These are phyloP conservation scores for Amanita rubescens DNA, from an alignment of 768 basidiomycete species.

Conservation along the genomic window DNA sequence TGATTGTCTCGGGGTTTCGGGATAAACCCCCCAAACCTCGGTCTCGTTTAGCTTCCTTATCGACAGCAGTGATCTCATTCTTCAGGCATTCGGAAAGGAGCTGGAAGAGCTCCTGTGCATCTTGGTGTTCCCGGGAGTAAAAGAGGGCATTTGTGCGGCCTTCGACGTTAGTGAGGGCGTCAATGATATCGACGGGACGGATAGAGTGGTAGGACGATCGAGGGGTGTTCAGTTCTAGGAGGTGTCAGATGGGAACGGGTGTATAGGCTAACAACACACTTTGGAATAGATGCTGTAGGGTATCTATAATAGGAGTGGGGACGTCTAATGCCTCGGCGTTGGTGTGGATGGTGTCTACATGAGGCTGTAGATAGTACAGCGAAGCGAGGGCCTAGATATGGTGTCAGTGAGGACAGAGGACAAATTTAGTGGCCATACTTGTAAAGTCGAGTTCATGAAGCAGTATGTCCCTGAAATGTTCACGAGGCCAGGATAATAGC, in stretches of 20 bases:
- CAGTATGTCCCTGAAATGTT: slow-evolving; percentile 96
- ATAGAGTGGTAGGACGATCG: slow-evolving; percentile 49
- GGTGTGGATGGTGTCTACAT: slow-evolving; percentile 67
- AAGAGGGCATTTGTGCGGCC: slow-evolving; percentile 59
- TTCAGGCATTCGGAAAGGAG: slow-evolving; percentile 86
- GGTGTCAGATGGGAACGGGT: not conserved
- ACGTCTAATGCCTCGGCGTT: slow-evolving; percentile 77
- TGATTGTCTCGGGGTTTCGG: slow-evolving; percentile 8
- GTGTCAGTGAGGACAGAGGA: slow-evolving; percentile 12
- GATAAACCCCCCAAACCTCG: slow-evolving; percentile 61
- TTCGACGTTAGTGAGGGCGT: slow-evolving; percentile 52
- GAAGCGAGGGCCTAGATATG: slow-evolving; percentile 81
- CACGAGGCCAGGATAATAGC: slow-evolving; percentile 83
- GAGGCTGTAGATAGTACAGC: slow-evolving; percentile 69
- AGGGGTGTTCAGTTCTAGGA: slow-evolving; percentile 59
- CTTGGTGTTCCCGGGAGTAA: slow-evolving; percentile 90
- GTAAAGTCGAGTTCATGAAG: slow-evolving; percentile 95
- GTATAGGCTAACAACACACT: slow-evolving; percentile 33
- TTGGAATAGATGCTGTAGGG: slow-evolving; percentile 62
- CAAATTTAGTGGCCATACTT: slow-evolving; percentile 37
- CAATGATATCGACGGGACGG: slow-evolving; percentile 66
- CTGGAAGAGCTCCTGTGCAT: slow-evolving; percentile 97
- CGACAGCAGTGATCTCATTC: slow-evolving; percentile 70
- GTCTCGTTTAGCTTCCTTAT: slow-evolving; percentile 62
- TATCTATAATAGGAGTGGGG: slow-evolving; percentile 81